Base-by-base conservation (phyloP, 2,329 filamentous ascomycete species). In the Aspergillus quadrilineatus region DNA sequence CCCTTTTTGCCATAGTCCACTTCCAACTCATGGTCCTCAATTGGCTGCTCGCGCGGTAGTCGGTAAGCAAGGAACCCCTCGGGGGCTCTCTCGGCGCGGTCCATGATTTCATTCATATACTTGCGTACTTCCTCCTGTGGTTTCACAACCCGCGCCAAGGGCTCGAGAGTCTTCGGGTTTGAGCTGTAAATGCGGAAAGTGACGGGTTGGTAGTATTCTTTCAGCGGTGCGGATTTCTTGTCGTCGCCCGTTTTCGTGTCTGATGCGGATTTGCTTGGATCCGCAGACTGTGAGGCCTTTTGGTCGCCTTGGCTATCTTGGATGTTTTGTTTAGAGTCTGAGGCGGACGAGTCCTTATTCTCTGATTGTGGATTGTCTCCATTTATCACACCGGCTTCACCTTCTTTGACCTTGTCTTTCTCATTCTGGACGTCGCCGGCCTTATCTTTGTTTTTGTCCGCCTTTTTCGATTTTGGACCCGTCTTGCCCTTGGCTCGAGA, bases 71-170 rank as follows among this genome's bases (percentile, higher is more conserved):
- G 73, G 65, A 80, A 81, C 4, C 80, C 79, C 55, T 80, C 78
- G 3, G 82, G 81, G 0, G 82, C 82, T 14, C 82, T 75, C 58
- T 79, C 77, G 50, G 82, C 82, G 3, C 78, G 79, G 61, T 81
- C 78, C 75, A 87, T 86, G 12, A 82, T 71, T 22, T 79, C 77
- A 55, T 82, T 78, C 82, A 85, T 84, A 62, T 82, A 77, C 59
- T 76, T 77, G 58, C 78, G 75, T 3, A 82, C 81, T 61, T 82
- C 80, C 1, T 80, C 76, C 3, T 77, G 69, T 2, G 81, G 77
- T 56, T 81, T 83, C 17, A 86, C 80, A 53, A 83, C 82, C 17
- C 81, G 79, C 30, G 77, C 76, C 8, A 87, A 73, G 3, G 82
- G 79, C 54, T 83, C 80, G 12, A 85, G 75, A 12, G 82, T 75